Evolutionary conservation across 2,329 filamentous ascomycete species (phyloP).

Genomic region (Chaetomiaceae sp.): DNA sequence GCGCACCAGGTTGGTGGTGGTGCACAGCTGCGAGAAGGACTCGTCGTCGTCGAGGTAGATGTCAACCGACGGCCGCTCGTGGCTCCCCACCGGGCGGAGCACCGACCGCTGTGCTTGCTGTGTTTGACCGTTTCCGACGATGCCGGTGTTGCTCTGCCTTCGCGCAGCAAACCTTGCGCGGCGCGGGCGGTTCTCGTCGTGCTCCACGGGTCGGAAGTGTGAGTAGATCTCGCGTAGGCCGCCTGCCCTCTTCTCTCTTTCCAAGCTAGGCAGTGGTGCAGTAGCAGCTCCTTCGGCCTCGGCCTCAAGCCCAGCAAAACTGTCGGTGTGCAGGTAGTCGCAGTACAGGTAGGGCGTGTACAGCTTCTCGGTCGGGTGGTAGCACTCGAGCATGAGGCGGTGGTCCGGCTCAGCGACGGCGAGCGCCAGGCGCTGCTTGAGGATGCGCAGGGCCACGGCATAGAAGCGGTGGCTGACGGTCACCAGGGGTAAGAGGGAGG

Average conservation of each 20-base stretch:
- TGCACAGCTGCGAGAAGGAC: conserved; percentile 70
- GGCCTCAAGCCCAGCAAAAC: conserved; percentile 42
- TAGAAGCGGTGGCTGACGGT: conserved; percentile 31
- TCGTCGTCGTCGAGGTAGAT: conserved; percentile 65
- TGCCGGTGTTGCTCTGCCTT: conserved; percentile 7
- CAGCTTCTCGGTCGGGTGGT: conserved; percentile 65
- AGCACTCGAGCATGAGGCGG: conserved; percentile 72
- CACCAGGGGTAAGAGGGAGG: conserved; percentile 27
- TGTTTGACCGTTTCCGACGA: background rate
- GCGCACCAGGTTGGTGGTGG: conserved; percentile 64
- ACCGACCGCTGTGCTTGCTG: background rate
- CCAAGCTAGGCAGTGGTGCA: too few species aligned
- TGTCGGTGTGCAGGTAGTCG: conserved; percentile 60
- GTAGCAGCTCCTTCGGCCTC: conserved; percentile 26
- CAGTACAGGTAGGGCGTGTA: conserved; percentile 65
- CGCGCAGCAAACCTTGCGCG: conserved; percentile 36
- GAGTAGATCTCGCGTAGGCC: conserved; percentile 60
- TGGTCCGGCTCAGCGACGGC: conserved; percentile 57
- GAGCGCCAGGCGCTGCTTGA: conserved; percentile 33
- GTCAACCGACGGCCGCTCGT: conserved; percentile 51
- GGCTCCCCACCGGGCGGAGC: conserved; percentile 26
- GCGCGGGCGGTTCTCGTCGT: conserved; percentile 42
- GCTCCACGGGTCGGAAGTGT: conserved; percentile 61
- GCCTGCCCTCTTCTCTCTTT: too few species aligned
- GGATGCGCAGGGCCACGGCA: conserved; percentile 27